phyloP scores from a whole-genome alignment of 1,284 basidiomycete genomes.

The Neonothopanus nambi region DNA sequence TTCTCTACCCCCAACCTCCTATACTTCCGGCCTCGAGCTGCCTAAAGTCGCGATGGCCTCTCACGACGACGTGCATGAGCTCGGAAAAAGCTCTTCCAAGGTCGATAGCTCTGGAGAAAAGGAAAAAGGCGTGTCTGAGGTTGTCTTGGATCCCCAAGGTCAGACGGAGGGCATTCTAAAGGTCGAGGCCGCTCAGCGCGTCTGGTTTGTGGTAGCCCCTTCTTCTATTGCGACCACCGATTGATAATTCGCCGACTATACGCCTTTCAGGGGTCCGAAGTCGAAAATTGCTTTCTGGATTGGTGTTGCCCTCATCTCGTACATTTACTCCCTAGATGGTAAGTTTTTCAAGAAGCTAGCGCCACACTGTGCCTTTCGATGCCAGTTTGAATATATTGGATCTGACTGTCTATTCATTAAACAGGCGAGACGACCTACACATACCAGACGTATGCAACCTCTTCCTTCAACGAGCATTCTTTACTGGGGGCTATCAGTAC shows the following conservation, averaged over 20 bases:
- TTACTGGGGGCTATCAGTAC: constrained; percentile 7
- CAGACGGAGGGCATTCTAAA: constrained; percentile 9
- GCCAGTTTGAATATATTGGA: not conserved
- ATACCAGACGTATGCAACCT: constrained; percentile 8
- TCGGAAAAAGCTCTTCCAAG: no score
- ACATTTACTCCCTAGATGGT: constrained; percentile 10
- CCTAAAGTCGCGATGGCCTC: no score
- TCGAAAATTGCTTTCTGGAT: constrained; percentile 8
- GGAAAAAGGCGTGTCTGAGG: not conserved
- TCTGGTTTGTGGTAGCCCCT: not conserved
- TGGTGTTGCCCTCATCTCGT: constrained; percentile 10
- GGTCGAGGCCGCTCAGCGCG: constrained; percentile 9
- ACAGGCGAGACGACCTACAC: constrained; percentile 7
- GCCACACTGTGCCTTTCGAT: not conserved
- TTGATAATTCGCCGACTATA: no score
- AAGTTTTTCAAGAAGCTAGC: not conserved
- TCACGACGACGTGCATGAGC: no score
- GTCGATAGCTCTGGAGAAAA: not conserved
- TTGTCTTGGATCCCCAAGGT: not conserved
- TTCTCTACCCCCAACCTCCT: no score
- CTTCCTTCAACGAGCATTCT: constrained; percentile 9
- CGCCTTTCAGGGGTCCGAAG: constrained; percentile 4
- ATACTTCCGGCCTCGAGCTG: no score
- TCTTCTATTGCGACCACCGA: not conserved
- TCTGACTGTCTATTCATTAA: not conserved